Evolutionary conservation across 805 yeast genomes (phyloP).

Genomic region (Wickerhamiella sergipiensis): DNA sequence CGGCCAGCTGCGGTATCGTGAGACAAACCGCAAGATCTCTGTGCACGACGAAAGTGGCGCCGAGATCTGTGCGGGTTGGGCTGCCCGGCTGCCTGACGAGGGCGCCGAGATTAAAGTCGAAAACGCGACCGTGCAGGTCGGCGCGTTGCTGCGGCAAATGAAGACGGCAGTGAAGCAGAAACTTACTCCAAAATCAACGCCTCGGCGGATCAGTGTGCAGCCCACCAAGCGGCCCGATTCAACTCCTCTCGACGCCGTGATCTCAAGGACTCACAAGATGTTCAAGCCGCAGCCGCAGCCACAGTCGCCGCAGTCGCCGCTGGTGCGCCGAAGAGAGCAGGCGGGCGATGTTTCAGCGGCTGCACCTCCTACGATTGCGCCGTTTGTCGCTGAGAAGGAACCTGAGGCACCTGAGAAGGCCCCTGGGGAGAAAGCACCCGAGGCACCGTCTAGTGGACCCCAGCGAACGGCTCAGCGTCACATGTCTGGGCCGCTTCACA

Average conservation of each 20-base stretch:
- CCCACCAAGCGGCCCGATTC: background rate
- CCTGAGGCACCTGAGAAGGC: no score
- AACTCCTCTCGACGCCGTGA: background rate
- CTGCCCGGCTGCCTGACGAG: constrained; percentile 1
- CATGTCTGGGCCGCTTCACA: no score
- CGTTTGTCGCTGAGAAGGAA: no score
- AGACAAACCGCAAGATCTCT: background rate
- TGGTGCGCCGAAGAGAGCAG: no score
- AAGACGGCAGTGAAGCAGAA: background rate
- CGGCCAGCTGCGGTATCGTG: constrained; percentile 3
- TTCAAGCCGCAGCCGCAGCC: background rate
- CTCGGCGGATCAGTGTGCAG: background rate
- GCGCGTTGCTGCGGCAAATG: background rate
- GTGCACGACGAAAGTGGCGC: constrained; percentile 3
- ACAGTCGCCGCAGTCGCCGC: background rate
- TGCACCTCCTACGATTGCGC: no score
- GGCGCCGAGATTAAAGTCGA: constrained; percentile 5
- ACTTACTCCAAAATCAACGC: background rate
- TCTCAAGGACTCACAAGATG: background rate
- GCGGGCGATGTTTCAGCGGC: no score
- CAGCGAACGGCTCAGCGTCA: no score
- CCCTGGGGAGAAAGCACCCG: no score
- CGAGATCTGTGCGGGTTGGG: constrained; percentile 3
- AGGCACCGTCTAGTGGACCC: no score
- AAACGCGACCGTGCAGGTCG: constrained; percentile 3